Percentiles rank a stretch among this genome's conserved stretches.
Evolutionary conservation across 1,139 yeast genomes (phyloP).

Genomic region (Petasospora fabianii): DNA sequence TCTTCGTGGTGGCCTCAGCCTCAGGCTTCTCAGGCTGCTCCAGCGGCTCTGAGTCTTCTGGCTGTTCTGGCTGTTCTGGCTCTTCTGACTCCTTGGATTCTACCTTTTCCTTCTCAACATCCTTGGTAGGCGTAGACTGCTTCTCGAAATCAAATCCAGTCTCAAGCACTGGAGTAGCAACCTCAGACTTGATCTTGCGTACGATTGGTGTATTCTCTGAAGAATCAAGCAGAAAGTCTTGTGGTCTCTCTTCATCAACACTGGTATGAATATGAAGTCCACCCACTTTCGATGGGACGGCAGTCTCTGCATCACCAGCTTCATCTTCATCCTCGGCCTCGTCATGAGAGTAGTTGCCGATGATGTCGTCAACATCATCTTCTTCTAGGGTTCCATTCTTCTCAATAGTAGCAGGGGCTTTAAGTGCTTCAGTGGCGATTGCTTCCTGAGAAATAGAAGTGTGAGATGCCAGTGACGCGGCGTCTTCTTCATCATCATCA

Average conservation of each 20-base stretch:
- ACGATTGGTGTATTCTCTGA: conserved; percentile 12
- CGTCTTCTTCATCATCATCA: too few relatives aligned
- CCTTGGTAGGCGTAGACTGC: conserved; percentile 6
- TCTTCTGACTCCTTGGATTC: too few relatives aligned
- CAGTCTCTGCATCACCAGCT: conserved; percentile 2
- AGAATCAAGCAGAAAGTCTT: conserved; percentile 13
- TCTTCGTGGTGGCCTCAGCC: neutral
- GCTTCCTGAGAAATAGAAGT: too few relatives aligned
- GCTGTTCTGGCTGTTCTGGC: too few relatives aligned
- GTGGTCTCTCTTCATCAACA: conserved; percentile 12
- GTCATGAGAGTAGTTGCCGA: conserved; percentile 19
- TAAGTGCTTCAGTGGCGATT: too few relatives aligned
- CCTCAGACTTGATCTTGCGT: neutral
- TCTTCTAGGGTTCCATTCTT: conserved; percentile 6
- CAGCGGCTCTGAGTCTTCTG: too few relatives aligned
- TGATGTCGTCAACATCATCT: conserved; percentile 15
- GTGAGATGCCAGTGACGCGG: too few relatives aligned
- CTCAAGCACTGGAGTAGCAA: conserved; percentile 7
- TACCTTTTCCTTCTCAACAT: too few relatives aligned
- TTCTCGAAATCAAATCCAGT: conserved; percentile 11
- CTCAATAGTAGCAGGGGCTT: too few relatives aligned
- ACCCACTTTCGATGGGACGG: conserved; percentile 3
- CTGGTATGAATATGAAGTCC: conserved; percentile 15
- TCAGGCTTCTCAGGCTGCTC: too few relatives aligned
- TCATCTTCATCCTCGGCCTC: conserved; percentile 15